These are phyloP conservation scores for Persicaria maculosa DNA, from an alignment of 148 eudicot species.

Conservation along the genomic window DNA sequence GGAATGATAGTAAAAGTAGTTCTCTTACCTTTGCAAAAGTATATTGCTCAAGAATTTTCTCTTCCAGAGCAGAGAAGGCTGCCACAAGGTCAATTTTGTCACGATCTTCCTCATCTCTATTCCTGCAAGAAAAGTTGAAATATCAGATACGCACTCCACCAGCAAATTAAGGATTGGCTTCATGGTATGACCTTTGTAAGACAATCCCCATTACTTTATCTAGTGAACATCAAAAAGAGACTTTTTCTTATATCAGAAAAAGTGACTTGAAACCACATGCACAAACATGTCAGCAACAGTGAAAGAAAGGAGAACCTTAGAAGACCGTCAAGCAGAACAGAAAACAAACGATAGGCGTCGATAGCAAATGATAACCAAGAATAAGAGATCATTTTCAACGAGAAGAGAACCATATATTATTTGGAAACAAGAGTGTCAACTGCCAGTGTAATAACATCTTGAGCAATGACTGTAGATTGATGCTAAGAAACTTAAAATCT, in stretches of 20 bases:
- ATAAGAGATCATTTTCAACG: too few species aligned
- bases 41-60: constrained; percentile 82
- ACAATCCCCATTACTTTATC: background rate
- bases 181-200: background rate
- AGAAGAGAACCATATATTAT: background rate
- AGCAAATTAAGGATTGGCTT: background rate
- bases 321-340: background rate
- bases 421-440: background rate
- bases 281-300: too few species aligned
- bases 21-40: constrained; percentile 72
- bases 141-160: background rate
- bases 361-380: background rate
- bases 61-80: constrained; percentile 86
- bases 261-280: too few species aligned
- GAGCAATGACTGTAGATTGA: background rate
- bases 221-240: background rate
- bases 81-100: constrained; percentile 68
- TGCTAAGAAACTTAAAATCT: background rate
- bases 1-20: background rate
- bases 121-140: constrained; percentile 29
- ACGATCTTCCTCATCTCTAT: constrained; percentile 63
- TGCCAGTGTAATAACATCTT: background rate
- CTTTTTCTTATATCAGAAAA: too few species aligned
- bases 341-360: background rate
- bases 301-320: too few species aligned